Conservation (phyloP, 495 filamentous ascomycete genomes). For the Lasiosphaeriaceae sp. region DNA sequence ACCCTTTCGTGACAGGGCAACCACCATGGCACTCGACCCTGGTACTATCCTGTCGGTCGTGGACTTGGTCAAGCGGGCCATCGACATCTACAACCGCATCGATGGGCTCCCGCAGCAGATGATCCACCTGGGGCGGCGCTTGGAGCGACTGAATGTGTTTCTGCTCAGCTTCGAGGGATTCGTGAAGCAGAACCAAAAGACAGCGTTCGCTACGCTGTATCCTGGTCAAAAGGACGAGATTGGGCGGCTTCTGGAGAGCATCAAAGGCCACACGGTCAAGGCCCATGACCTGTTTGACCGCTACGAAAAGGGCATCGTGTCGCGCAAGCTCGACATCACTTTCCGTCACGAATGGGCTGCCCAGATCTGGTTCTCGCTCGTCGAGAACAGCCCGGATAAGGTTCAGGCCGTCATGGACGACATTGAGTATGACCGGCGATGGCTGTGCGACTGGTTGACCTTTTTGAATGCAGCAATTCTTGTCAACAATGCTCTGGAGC, state of each 20-base stretch:
- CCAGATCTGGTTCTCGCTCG: constrained; percentile 20
- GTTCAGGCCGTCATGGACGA: constrained; percentile 23
- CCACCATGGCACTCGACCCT: constrained; percentile 12
- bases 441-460: constrained; percentile 13
- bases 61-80: constrained; percentile 16
- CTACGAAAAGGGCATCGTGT: constrained; percentile 24
- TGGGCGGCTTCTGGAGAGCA: constrained; percentile 9
- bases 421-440: constrained; percentile 14
- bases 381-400: constrained; percentile 24
- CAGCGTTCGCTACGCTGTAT: background rate
- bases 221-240: constrained; percentile 16
- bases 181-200: constrained; percentile 3
- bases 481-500: too few relatives aligned
- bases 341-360: constrained; percentile 17
- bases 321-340: constrained; percentile 12
- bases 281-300: constrained; percentile 26
- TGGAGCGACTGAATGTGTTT: constrained; percentile 16
- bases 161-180: constrained; percentile 14
- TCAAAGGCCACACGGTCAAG: constrained; percentile 14
- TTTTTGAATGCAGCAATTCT: constrained; percentile 11
- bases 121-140: constrained; percentile 17
- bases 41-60: constrained; percentile 26
- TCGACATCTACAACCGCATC: constrained; percentile 19
- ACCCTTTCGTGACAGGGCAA: too few relatives aligned
- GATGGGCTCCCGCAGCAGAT: constrained; percentile 23